Conservation (phyloP, 176 grass and related monocot genomes). For the Leersia perrieri region DNA sequence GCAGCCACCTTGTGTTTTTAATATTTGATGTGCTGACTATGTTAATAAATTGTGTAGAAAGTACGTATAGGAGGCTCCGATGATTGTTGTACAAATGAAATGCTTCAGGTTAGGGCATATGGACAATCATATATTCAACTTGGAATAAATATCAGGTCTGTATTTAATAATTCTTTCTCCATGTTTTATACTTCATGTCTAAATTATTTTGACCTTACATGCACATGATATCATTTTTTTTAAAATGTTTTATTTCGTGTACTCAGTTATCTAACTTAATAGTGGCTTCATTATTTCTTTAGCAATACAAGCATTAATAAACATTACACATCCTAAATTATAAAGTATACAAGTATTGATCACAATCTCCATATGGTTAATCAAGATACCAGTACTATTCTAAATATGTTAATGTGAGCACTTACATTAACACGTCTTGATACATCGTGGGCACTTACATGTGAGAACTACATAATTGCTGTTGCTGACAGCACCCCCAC, state of each 20-base stretch:
- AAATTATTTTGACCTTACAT: slow-evolving; percentile 16
- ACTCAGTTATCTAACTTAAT: background rate
- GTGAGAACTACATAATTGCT: background rate
- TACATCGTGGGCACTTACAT: background rate
- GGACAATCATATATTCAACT: slow-evolving; percentile 82
- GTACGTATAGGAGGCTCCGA: slow-evolving; percentile 44
- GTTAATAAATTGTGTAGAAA: slow-evolving; percentile 51
- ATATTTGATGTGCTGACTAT: slow-evolving; percentile 15
- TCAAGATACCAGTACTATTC: background rate
- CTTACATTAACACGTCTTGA: background rate
- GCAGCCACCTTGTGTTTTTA: slow-evolving; percentile 8
- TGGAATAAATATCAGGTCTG: slow-evolving; percentile 92
- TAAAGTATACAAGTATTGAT: background rate
- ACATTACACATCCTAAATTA: background rate
- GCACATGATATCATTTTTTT: slow-evolving; percentile 4
- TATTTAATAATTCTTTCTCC: slow-evolving; percentile 14
- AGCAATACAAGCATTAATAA: background rate
- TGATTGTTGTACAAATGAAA: slow-evolving; percentile 80
- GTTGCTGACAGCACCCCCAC: too few species aligned
- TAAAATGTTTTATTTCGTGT: slow-evolving; percentile 4
- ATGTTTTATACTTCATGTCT: slow-evolving; percentile 13
- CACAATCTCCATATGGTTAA: background rate
- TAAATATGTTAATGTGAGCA: background rate
- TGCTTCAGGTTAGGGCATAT: slow-evolving; percentile 86
- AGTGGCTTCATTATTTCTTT: background rate